phyloP scores from a whole-genome alignment of 2,329 filamentous ascomycete species.

The Ustilaginoidea virens region DNA sequence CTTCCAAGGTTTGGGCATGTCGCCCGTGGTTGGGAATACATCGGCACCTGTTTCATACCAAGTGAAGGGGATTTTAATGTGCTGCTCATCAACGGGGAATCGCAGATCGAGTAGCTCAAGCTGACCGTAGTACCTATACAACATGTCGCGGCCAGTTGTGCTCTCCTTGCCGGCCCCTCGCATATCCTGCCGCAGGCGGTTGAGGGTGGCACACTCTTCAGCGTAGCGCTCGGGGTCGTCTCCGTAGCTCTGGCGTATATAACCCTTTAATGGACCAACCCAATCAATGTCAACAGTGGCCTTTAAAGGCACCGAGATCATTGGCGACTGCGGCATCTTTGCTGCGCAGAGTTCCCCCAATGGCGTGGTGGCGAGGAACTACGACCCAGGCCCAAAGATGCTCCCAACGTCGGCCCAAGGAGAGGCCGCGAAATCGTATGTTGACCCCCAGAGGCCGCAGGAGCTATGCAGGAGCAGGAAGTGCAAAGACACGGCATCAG shows the following conservation, averaged over 20 bases:
- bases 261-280: conserved; percentile 78
- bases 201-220: conserved; percentile 88
- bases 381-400: too few species aligned
- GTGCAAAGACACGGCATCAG: too few species aligned
- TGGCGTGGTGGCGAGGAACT: too few species aligned
- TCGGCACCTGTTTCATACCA: conserved; percentile 46
- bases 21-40: too few species aligned
- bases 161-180: conserved; percentile 93
- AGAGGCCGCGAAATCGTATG: too few species aligned
- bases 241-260: conserved; percentile 87
- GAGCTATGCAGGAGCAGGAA: too few species aligned
- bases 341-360: too few species aligned
- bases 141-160: conserved; percentile 76
- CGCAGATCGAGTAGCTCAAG: conserved; percentile 85
- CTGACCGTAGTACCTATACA: conserved; percentile 97
- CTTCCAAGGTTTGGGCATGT: too few species aligned
- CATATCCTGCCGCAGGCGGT: conserved; percentile 95
- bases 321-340: conserved; percentile 73
- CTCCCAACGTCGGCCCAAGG: too few species aligned
- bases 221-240: conserved; percentile 93
- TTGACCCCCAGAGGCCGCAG: too few species aligned
- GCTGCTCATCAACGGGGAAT: conserved; percentile 95
- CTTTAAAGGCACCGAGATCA: conserved; percentile 90
- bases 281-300: conserved; percentile 97
- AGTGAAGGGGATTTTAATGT: conserved; percentile 97